A percentile compares a stretch with the other conserved stretches of the same genome.
These are phyloP conservation scores for Pyrenochaeta sp. DNA, from an alignment of 2,329 filamentous ascomycete species.

Conservation along the genomic window DNA sequence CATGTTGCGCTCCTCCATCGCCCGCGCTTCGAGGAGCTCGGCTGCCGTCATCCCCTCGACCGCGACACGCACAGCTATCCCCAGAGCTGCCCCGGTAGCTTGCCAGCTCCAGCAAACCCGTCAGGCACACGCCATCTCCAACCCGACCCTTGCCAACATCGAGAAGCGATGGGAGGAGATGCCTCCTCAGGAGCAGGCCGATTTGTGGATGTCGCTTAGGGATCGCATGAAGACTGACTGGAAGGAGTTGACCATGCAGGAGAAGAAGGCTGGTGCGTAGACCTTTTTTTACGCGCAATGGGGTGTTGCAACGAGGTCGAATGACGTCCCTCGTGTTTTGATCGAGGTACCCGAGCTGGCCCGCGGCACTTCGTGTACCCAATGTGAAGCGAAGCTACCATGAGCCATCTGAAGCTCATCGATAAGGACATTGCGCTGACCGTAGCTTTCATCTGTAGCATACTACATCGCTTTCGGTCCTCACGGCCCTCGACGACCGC, in stretches of 20 bases:
- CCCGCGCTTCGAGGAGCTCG: conserved; percentile 49
- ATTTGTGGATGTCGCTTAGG: conserved; percentile 97
- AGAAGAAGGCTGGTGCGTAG: conserved; percentile 98
- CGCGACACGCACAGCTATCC: conserved; percentile 45
- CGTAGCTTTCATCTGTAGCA: conserved; percentile 64
- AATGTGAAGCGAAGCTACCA: conserved; percentile 14
- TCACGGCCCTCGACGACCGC: conserved; percentile 86
- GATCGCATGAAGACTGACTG: conserved; percentile 99
- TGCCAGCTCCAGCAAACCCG: conserved; percentile 61
- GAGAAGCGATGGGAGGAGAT: conserved; percentile 99
- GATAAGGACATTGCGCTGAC: conserved; percentile 32
- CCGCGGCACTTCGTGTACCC: conserved; percentile 22
- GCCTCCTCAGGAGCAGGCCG: conserved; percentile 98
- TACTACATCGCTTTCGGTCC: conserved; percentile 99
- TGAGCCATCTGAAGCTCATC: conserved; percentile 16
- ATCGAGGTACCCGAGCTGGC: conserved; percentile 28
- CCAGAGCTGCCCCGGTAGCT: conserved; percentile 46
- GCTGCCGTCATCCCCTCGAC: conserved; percentile 45
- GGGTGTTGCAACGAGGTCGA: conserved; percentile 23
- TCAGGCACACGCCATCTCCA: conserved; percentile 92
- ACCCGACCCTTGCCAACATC: conserved; percentile 96
- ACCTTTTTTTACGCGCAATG: conserved; percentile 19
- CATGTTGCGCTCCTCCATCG: conserved; percentile 53
- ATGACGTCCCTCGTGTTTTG: conserved; percentile 42
- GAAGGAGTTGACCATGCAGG: conserved; percentile 91